phyloP scores from a whole-genome alignment of 768 basidiomycete species.

The Mycena latifolia region DNA sequence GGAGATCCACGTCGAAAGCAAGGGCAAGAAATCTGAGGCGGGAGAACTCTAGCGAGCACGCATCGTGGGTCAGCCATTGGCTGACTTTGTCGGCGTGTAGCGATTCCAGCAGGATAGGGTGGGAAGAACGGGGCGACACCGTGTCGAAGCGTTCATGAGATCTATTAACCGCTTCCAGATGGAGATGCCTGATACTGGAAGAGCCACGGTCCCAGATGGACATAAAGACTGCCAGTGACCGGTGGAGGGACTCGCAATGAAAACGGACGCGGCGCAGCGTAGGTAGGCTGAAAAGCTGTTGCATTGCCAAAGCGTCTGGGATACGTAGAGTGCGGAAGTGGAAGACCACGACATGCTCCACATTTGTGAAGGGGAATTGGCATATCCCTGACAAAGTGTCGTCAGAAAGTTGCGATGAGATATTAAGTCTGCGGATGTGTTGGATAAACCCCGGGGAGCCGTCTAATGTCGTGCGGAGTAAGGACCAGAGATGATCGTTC shows the following conservation, averaged over 20 bases:
- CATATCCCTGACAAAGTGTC: neutral
- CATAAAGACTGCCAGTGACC: neutral
- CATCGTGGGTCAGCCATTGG: neutral
- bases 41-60: neutral
- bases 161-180: neutral
- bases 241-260: neutral
- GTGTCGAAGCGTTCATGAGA: neutral
- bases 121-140: neutral
- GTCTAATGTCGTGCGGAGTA: neutral
- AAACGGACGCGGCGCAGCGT: neutral
- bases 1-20: neutral
- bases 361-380: neutral
- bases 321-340: neutral
- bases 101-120: neutral
- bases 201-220: neutral
- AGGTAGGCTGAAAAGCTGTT: no score
- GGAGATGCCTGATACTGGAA: neutral
- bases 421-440: neutral
- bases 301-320: neutral
- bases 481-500: neutral
- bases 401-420: neutral
- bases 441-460: neutral
- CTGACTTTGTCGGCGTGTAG: neutral
- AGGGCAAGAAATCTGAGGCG: neutral
- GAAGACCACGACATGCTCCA: neutral